Conservation (phyloP, 2,329 filamentous ascomycete species). For the Talaromyces sp. region DNA sequence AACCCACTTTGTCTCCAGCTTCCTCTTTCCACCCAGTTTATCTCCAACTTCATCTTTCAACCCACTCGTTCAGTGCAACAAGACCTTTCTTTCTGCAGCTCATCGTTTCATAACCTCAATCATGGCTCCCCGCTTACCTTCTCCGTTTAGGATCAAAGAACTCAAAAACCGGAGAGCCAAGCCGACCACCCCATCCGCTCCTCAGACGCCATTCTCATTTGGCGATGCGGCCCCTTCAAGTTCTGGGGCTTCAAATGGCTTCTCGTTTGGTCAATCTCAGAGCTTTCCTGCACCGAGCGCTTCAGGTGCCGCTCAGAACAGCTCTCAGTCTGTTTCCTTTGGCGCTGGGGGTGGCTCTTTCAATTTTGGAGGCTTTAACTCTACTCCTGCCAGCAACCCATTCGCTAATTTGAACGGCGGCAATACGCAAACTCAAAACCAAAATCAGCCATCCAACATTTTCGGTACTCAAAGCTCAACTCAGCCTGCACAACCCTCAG, state of each 20-base stretch:
- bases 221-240: slow-evolving; percentile 23
- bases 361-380: slow-evolving; percentile 20
- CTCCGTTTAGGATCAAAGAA: slow-evolving; percentile 27
- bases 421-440: slow-evolving; percentile 8
- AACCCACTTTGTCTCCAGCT: neutral
- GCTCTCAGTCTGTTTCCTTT: slow-evolving; percentile 27
- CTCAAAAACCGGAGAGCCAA: slow-evolving; percentile 23
- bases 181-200: slow-evolving; percentile 18
- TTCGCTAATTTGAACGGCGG: slow-evolving; percentile 29
- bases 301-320: slow-evolving; percentile 22
- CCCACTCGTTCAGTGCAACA: neutral
- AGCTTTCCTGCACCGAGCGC: slow-evolving; percentile 28
- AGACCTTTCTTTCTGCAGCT: neutral
- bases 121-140: slow-evolving; percentile 4
- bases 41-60: neutral
- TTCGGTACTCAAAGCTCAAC: slow-evolving; percentile 6
- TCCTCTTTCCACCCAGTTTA: neutral
- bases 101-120: neutral
- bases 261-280: slow-evolving; percentile 34
- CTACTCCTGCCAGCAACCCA: slow-evolving; percentile 32
- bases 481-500: slow-evolving; percentile 7
- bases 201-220: slow-evolving; percentile 24
- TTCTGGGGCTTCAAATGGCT: slow-evolving; percentile 26
- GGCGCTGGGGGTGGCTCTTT: slow-evolving; percentile 29
- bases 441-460: slow-evolving; percentile 21